Evolutionary conservation across 2,329 filamentous ascomycete species (phyloP).

Genomic region (Aspergillus felis): DNA sequence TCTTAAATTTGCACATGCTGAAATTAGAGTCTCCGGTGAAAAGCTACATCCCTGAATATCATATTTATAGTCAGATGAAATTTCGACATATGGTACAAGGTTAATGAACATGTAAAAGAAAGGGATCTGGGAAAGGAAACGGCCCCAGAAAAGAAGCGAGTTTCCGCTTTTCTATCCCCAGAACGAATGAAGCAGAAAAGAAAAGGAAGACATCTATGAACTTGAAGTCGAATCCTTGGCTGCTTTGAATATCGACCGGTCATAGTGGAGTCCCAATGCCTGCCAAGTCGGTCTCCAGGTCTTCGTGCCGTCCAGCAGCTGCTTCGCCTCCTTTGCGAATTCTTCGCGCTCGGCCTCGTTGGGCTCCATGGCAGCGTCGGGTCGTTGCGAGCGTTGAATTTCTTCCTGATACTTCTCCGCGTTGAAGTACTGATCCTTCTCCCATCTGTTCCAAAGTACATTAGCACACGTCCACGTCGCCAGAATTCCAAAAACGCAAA

Average conservation of each 20-base stretch:
- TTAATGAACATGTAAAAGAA: neutral
- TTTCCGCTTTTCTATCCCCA: slow-evolving; percentile 2
- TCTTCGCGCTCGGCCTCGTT: slow-evolving; percentile 42
- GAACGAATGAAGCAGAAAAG: slow-evolving; percentile 2
- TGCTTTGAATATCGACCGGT: slow-evolving; percentile 22
- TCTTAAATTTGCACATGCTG: neutral
- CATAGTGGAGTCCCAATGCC: slow-evolving; percentile 38
- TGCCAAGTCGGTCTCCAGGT: slow-evolving; percentile 57
- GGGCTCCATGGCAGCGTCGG: slow-evolving; percentile 32
- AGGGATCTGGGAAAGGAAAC: neutral
- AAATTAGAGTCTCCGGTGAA: neutral
- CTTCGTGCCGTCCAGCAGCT: slow-evolving; percentile 57
- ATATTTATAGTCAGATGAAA: neutral
- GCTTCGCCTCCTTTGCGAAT: slow-evolving; percentile 59
- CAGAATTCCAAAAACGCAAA: slow-evolving; percentile 7
- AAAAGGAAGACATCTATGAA: slow-evolving; percentile 6
- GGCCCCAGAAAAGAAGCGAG: slow-evolving; percentile 2
- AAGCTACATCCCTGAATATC: neutral
- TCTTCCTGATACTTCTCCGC: slow-evolving; percentile 48
- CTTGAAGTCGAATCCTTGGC: slow-evolving; percentile 10
- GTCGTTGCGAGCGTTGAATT: slow-evolving; percentile 31
- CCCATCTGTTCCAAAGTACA: slow-evolving; percentile 49
- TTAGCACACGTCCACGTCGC: slow-evolving; percentile 8
- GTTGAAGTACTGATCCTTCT: slow-evolving; percentile 56
- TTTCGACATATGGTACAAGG: neutral